phyloP scores from a whole-genome alignment of 2,329 filamentous ascomycete species.

The Elsinoe fawcettii region DNA sequence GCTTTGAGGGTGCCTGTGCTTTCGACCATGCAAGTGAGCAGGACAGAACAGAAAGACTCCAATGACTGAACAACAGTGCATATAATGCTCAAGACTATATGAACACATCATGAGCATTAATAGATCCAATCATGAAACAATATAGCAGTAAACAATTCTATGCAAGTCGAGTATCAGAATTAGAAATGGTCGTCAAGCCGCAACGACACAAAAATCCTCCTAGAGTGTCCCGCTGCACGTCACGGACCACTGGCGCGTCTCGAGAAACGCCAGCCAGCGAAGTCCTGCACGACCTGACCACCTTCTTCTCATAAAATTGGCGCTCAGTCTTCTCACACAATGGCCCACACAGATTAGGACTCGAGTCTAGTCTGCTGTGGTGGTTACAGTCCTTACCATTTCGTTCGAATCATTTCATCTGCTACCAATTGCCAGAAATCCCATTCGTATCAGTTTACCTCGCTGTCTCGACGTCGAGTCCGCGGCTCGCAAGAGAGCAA shows the following conservation, averaged over 20 bases:
- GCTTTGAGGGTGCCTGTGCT: not conserved
- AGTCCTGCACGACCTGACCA: slow-evolving; percentile 8
- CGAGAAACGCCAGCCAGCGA: slow-evolving; percentile 2
- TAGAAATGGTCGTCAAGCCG: not conserved
- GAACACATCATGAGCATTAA: too few relatives aligned
- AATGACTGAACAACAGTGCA: not conserved
- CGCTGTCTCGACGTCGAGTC: slow-evolving; percentile 9
- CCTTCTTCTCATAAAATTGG: slow-evolving; percentile 9
- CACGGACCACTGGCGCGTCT: slow-evolving; percentile 4
- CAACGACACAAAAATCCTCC: not conserved
- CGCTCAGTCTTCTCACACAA: not conserved
- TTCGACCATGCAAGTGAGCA: not conserved
- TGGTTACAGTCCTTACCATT: not conserved
- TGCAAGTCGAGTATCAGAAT: not conserved
- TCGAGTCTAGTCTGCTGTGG: slow-evolving; percentile 4
- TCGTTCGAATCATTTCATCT: not conserved
- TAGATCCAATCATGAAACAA: not conserved
- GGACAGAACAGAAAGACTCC: not conserved
- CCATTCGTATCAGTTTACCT: not conserved
- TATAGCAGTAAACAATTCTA: not conserved
- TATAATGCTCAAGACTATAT: not conserved
- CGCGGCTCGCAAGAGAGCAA: not conserved
- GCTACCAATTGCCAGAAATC: not conserved
- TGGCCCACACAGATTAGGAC: slow-evolving; percentile 2
- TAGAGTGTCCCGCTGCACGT: not conserved